Evolutionary conservation across 768 basidiomycete genomes (phyloP).

Genomic region (Russula emetica): DNA sequence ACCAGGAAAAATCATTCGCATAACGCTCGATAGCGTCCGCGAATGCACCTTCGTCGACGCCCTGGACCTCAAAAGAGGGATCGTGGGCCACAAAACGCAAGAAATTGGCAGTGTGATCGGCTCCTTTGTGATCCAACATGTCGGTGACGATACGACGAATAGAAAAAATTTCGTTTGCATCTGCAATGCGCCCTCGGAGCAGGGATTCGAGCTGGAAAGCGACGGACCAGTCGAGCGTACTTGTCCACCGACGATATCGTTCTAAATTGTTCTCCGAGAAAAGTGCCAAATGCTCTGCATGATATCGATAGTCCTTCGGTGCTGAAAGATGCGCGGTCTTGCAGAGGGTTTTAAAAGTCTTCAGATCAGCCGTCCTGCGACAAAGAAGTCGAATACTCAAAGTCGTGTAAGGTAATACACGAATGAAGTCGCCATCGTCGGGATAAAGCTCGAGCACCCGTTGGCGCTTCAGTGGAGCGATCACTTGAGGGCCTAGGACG

Average conservation of each 20-base stretch:
- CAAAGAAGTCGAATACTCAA: constrained; percentile 50
- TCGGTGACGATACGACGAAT: constrained; percentile 38
- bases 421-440: constrained; percentile 36
- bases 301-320: constrained; percentile 35
- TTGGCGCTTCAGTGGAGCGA: constrained; percentile 32
- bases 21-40: constrained; percentile 32
- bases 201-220: constrained; percentile 57
- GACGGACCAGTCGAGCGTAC: constrained; percentile 44
- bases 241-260: constrained; percentile 36
- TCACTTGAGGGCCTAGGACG: neutral
- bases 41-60: constrained; percentile 11
- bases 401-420: constrained; percentile 51
- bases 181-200: constrained; percentile 39
- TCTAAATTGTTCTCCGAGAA: constrained; percentile 41
- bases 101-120: constrained; percentile 38
- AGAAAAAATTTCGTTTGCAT: constrained; percentile 47
- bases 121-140: constrained; percentile 35
- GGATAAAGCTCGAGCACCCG: constrained; percentile 38
- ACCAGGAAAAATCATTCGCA: constrained; percentile 24
- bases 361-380: constrained; percentile 34
- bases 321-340: constrained; percentile 36
- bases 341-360: constrained; percentile 40
- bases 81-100: constrained; percentile 40
- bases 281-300: constrained; percentile 40
- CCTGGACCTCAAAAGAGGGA: constrained; percentile 21